phyloP scores from a whole-genome alignment of 2,329 filamentous ascomycete species.

The Harringtonia aguacate region DNA sequence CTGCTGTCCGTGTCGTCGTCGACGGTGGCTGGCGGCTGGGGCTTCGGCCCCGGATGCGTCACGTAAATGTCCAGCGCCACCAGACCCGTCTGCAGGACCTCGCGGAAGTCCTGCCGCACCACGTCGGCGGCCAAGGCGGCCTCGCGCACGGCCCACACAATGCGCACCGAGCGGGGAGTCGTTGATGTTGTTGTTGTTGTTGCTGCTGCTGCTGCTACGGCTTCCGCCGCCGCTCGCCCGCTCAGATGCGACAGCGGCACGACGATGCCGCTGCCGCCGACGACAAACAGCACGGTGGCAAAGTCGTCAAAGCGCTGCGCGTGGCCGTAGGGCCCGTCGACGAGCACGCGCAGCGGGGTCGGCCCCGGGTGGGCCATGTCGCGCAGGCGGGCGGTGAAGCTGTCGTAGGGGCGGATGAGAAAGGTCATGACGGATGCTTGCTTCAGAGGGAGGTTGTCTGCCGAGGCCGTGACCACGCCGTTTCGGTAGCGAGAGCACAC shows the following conservation, averaged over 20 bases:
- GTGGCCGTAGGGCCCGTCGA: conserved; percentile 12
- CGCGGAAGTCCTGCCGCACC: conserved; percentile 3
- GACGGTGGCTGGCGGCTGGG: neutral
- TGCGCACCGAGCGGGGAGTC: conserved; percentile 2
- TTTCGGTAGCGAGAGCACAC: too few relatives aligned
- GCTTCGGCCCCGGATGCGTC: too few relatives aligned
- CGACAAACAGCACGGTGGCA: conserved; percentile 9
- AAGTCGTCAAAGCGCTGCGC: conserved; percentile 3
- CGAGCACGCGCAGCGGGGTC: conserved; percentile 6
- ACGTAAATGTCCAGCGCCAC: conserved; percentile 9
- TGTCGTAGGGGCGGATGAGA: conserved; percentile 11
- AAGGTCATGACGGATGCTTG: conserved; percentile 8
- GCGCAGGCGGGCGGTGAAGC: conserved; percentile 11
- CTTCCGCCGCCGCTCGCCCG: conserved; percentile 1
- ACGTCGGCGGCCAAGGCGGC: conserved; percentile 8
- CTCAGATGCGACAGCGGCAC: conserved; percentile 11
- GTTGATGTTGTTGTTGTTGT: too few relatives aligned
- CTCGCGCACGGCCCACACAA: conserved; percentile 13
- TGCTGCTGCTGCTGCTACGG: too few relatives aligned
- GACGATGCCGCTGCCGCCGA: conserved; percentile 13
- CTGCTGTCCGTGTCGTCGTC: neutral
- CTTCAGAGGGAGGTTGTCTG: too few relatives aligned
- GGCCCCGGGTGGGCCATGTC: conserved; percentile 4
- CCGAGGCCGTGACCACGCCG: too few relatives aligned
- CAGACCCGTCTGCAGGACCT: neutral